Percentiles rank a stretch among this genome's conserved stretches.
Evolutionary conservation across 2,329 filamentous ascomycete species (phyloP).

Genomic region (Penicillium paneum): DNA sequence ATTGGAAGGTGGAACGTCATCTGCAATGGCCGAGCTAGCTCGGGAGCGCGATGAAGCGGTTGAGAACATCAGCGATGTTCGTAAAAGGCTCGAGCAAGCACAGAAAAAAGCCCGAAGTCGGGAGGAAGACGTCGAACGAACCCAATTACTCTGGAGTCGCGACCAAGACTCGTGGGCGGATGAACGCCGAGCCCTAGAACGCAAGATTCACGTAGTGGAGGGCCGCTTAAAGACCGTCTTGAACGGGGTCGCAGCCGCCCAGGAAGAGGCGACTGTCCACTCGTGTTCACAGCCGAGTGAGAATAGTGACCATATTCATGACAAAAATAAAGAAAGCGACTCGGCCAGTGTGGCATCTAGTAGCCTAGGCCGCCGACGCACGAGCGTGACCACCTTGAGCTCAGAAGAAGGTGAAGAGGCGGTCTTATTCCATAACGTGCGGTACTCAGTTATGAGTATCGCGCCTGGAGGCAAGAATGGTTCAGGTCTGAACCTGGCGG

Average conservation of each 20-base stretch:
- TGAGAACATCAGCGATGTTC: constrained; percentile 67
- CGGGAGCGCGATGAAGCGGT: constrained; percentile 83
- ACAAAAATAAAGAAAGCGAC: constrained; percentile 62
- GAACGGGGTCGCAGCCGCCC: constrained; percentile 66
- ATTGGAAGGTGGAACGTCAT: constrained; percentile 82
- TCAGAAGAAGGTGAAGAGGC: constrained; percentile 50
- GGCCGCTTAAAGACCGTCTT: constrained; percentile 77
- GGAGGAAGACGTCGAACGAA: constrained; percentile 77
- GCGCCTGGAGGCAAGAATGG: constrained; percentile 56
- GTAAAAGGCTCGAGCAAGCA: constrained; percentile 69
- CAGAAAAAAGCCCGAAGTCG: constrained; percentile 75
- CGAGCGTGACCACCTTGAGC: constrained; percentile 53
- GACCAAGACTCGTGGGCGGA: constrained; percentile 84
- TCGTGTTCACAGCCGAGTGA: constrained; percentile 50
- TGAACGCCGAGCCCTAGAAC: constrained; percentile 76
- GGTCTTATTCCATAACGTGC: constrained; percentile 55
- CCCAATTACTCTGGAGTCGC: constrained; percentile 75
- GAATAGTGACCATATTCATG: constrained; percentile 58
- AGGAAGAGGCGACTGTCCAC: constrained; percentile 32
- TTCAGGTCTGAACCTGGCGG: constrained; percentile 71
- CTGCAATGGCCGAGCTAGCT: constrained; percentile 76
- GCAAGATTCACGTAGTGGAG: constrained; percentile 86
- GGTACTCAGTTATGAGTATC: constrained; percentile 68
- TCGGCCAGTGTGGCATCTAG: constrained; percentile 69
- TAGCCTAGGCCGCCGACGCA: constrained; percentile 61